Percentiles rank a stretch among this genome's conserved stretches.
phyloP scores from a whole-genome alignment of 2,329 filamentous ascomycete genomes.

The Aspergillus sp. region DNA sequence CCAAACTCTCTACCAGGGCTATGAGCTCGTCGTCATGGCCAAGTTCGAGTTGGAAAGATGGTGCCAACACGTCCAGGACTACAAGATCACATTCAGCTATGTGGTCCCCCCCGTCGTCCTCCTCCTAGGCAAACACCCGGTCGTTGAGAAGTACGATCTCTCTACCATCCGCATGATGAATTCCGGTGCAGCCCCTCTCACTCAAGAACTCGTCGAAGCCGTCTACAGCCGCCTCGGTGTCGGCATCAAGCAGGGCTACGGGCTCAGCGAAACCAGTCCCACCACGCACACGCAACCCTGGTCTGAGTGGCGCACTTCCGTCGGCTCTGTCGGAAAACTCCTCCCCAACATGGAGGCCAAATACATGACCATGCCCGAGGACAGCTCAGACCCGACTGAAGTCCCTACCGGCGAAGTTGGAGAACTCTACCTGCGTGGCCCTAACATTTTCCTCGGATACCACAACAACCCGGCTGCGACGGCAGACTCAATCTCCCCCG shows the following conservation, averaged over 20 bases:
- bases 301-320: conserved; percentile 72
- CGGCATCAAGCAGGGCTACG: conserved; percentile 89
- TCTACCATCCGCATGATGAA: conserved; percentile 79
- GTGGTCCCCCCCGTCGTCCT: conserved; percentile 84
- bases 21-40: conserved; percentile 68
- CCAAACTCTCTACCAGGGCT: conserved; percentile 64
- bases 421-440: conserved; percentile 67
- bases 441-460: conserved; percentile 64
- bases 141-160: conserved; percentile 78
- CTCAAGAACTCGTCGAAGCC: conserved; percentile 73
- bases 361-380: conserved; percentile 65
- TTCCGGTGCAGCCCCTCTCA: conserved; percentile 82
- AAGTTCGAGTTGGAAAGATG: conserved; percentile 81
- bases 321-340: conserved; percentile 76
- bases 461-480: conserved; percentile 61
- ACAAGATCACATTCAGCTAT: conserved; percentile 74
- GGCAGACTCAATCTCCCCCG: conserved; percentile 55
- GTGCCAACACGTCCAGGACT: conserved; percentile 72
- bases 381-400: conserved; percentile 51
- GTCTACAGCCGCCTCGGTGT: conserved; percentile 73
- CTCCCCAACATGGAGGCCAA: conserved; percentile 78
- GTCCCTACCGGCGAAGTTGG: conserved; percentile 63
- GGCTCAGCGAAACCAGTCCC: conserved; percentile 82
- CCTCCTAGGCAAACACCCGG: conserved; percentile 73
- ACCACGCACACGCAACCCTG: conserved; percentile 72